A percentile compares a stretch with the other conserved stretches of the same genome.
Conservation (phyloP, 345 rosid genomes). For the Pistacia vera region DNA sequence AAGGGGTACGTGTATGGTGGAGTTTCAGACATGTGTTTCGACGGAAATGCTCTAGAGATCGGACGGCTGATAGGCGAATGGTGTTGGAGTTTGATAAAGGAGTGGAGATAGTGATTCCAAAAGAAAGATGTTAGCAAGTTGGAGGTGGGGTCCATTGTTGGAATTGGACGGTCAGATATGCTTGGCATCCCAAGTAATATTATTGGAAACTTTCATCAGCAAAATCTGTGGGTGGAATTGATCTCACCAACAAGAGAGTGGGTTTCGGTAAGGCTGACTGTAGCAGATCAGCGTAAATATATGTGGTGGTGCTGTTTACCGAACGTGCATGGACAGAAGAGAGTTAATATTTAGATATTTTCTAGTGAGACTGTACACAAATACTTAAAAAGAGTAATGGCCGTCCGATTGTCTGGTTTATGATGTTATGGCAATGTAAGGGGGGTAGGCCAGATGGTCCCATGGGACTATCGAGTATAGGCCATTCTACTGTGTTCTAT, state of each 20-base stretch:
- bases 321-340: background rate
- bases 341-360: background rate
- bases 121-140: conserved; percentile 52
- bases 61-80: conserved; percentile 75
- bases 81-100: conserved; percentile 64
- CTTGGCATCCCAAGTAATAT: conserved; percentile 78
- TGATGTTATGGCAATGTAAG: conserved; percentile 8
- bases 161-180: conserved; percentile 74
- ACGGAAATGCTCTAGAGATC: conserved; percentile 39
- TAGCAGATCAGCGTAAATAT: conserved; percentile 30
- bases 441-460: background rate
- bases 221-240: conserved; percentile 91
- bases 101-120: conserved; percentile 57
- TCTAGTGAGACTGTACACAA: background rate
- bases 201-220: conserved; percentile 88
- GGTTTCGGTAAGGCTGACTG: conserved; percentile 69
- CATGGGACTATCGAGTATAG: background rate
- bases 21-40: conserved; percentile 80
- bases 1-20: conserved; percentile 63
- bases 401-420: background rate
- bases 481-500: background rate
- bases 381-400: background rate
- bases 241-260: conserved; percentile 51
- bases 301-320: background rate
- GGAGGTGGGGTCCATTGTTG: conserved; percentile 73